These are phyloP conservation scores for Heteromeles arbutifolia DNA, from an alignment of 306 rosid genomes.

Conservation along the genomic window DNA sequence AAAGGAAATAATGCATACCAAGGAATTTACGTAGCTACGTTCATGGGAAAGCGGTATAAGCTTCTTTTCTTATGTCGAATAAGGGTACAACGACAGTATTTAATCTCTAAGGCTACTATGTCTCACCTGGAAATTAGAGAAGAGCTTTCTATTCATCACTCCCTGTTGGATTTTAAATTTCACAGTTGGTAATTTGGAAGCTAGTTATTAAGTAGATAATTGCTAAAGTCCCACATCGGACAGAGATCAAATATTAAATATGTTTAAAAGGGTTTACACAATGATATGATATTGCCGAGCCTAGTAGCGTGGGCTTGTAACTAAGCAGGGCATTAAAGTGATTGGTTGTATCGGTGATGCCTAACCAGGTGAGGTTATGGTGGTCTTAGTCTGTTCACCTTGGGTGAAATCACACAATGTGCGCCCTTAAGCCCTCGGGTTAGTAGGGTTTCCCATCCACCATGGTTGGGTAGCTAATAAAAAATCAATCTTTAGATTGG, in stretches of 20 bases:
- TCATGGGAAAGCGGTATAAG: too few species aligned
- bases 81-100: too few species aligned
- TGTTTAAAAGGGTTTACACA: background rate
- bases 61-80: too few species aligned
- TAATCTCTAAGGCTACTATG: too few species aligned
- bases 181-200: background rate
- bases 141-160: background rate
- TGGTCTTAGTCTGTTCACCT: background rate
- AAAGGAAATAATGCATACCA: too few species aligned
- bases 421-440: background rate
- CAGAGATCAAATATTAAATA: background rate
- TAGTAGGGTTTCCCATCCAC: too few species aligned
- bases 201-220: background rate
- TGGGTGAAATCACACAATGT: background rate
- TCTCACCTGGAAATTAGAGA: background rate
- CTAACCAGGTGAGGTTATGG: background rate
- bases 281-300: background rate
- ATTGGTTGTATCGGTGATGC: rapidly evolving
- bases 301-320: background rate
- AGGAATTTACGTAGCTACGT: too few species aligned
- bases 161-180: too few species aligned
- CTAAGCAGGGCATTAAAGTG: background rate
- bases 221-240: background rate
- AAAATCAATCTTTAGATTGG: too few species aligned
- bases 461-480: too few species aligned